Base-by-base conservation (phyloP, 768 basidiomycete genomes). In the Cytidiella melzeri region DNA sequence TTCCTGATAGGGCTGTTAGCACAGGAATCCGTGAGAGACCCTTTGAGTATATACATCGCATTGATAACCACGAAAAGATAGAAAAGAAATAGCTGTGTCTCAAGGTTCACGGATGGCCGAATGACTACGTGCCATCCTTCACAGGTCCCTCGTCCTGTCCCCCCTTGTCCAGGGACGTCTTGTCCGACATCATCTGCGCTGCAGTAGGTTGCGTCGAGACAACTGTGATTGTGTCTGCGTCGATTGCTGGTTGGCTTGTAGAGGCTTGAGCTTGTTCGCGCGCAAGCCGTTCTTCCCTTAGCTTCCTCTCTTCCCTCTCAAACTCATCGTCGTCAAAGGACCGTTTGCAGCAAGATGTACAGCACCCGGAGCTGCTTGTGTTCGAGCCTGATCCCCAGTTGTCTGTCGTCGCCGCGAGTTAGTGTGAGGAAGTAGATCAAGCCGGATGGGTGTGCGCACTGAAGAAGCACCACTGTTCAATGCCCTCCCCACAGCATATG, bases 301-400 rank as follows among this genome's bases (percentile, higher is more conserved):
- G 30, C 30, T 34, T 34, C 15, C 15, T 15, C 15, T 34, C 30
- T 34, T 51, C 43, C 3, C 21, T 24, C 15, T 12, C 50, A 26
- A 51, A 46, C 13, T 38, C 36, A 43, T 51, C 50, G 15, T 51
- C 44, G 44, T 51, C 50, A 30, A 51, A 51, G 23, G 50, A 51
- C 4, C 26, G 19, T 19, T 51, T 51, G 50, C 43, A 51, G 38
- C 50, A 51, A 43, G 27, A 25, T 7, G 30, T 43, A 25, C 43
- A 51, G 50, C 50, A 51, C 2, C 50, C 50, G 12, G 34, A 12
- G 34, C 15, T 15, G 21, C 41, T 37, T 3, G 40, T 28, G 26
- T 15, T n/a, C 13, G 34, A 28, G 13, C 50, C 50, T 21, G 43
- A 41, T 13, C 50, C 50, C 25, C 42, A 51, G 34, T 19, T 41